Conservation (phyloP, 2,329 filamentous ascomycete species). For the Mycosphaerella arachidis region DNA sequence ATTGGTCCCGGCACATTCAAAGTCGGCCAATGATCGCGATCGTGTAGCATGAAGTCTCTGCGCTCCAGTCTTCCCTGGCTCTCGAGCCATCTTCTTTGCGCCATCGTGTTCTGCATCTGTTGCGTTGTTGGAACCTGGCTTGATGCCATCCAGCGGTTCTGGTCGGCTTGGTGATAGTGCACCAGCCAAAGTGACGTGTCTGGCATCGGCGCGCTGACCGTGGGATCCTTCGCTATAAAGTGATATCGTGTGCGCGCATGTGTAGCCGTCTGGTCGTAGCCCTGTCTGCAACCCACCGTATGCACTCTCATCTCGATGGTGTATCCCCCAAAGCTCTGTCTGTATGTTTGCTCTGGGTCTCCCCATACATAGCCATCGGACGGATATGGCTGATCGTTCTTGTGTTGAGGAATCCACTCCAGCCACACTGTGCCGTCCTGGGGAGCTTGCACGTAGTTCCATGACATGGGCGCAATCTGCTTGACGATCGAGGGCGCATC, state of each 20-base stretch:
- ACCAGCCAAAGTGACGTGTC: conserved; percentile 86
- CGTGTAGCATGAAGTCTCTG: conserved; percentile 92
- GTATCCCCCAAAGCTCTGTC: conserved; percentile 67
- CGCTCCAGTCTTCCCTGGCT: conserved; percentile 75
- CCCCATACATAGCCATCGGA: conserved; percentile 93
- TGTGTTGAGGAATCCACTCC: conserved; percentile 78
- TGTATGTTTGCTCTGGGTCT: conserved; percentile 71
- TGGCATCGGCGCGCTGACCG: conserved; percentile 63
- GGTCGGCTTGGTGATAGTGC: conserved; percentile 77
- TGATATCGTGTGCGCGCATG: conserved; percentile 85
- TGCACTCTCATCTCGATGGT: conserved; percentile 85
- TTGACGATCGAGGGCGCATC: conserved; percentile 80
- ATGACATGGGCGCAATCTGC: conserved; percentile 81
- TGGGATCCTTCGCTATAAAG: conserved; percentile 68
- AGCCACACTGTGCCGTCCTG: conserved; percentile 77
- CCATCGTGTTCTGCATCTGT: conserved; percentile 57
- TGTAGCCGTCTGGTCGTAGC: conserved; percentile 65
- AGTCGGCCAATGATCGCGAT: conserved; percentile 83
- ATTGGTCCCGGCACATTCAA: conserved; percentile 60
- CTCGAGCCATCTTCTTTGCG: conserved; percentile 58
- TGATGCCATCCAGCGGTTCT: conserved; percentile 66
- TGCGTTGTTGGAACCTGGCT: conserved; percentile 59
- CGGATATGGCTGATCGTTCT: conserved; percentile 68
- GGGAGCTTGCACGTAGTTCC: conserved; percentile 84
- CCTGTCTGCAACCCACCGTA: conserved; percentile 72